Conservation (phyloP, 805 yeast species). For the Candida sithepensis region DNA sequence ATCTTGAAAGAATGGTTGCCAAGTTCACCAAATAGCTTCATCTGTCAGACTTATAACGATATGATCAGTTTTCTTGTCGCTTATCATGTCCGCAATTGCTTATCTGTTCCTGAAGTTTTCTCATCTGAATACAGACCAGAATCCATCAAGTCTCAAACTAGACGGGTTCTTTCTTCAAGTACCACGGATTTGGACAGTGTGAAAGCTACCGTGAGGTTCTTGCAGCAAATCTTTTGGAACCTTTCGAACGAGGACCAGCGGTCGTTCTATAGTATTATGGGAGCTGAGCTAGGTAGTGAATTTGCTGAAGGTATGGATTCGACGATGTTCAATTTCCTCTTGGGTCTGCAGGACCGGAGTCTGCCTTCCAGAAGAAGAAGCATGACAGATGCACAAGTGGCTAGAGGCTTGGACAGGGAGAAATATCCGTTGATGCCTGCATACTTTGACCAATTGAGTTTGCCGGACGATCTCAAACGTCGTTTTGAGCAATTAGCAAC, state of each 20-base stretch:
- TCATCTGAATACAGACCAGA: background rate
- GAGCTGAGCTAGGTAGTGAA: constrained; percentile 1
- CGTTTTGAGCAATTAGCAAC: background rate
- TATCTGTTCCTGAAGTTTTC: background rate
- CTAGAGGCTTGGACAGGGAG: background rate
- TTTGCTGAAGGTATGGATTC: background rate
- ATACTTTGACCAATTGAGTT: background rate
- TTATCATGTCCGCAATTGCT: background rate
- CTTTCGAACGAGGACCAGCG: background rate
- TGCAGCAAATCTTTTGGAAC: constrained; percentile 1
- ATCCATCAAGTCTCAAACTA: background rate
- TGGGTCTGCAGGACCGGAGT: background rate
- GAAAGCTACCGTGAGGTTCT: background rate
- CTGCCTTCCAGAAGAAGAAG: background rate
- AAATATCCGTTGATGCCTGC: background rate
- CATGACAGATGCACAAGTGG: background rate
- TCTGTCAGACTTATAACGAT: background rate
- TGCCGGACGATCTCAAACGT: background rate
- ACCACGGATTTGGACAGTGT: background rate
- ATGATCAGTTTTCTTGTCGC: background rate
- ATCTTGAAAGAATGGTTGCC: background rate
- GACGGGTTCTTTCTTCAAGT: background rate
- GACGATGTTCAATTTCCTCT: background rate
- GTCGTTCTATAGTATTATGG: constrained; percentile 2
- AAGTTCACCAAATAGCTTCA: background rate